Percentiles rank a stretch among this genome's conserved stretches.
Conservation (phyloP, 192 early-diverging fungal species). For the Podila epigama region DNA sequence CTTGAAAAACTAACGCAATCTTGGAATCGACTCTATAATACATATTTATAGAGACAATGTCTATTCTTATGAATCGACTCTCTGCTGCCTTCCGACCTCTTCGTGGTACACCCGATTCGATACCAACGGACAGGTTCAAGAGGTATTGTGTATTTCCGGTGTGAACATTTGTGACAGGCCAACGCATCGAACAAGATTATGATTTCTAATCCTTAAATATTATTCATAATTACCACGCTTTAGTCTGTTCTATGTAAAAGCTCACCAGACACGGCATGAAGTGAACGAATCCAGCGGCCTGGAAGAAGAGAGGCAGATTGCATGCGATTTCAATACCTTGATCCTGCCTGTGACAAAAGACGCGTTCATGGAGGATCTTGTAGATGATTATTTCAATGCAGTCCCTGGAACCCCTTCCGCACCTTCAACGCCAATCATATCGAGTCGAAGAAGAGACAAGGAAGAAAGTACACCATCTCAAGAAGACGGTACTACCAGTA, state of each 20-base stretch:
- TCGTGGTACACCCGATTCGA: slow-evolving; percentile 5
- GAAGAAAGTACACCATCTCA: no score
- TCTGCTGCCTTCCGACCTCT: slow-evolving; percentile 64
- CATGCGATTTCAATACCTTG: slow-evolving; percentile 57
- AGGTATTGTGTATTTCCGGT: slow-evolving; percentile 8
- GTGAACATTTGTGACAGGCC: not conserved
- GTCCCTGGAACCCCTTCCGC: not conserved
- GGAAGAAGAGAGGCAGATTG: slow-evolving; percentile 38
- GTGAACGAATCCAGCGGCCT: slow-evolving; percentile 43
- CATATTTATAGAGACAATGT: slow-evolving; percentile 69
- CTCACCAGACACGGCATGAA: slow-evolving; percentile 50
- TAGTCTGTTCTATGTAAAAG: slow-evolving; percentile 62
- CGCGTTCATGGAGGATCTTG: slow-evolving; percentile 58
- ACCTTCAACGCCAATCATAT: not conserved
- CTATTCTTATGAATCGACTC: slow-evolving; percentile 67
- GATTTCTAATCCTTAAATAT: not conserved
- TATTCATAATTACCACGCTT: no score
- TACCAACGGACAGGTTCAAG: slow-evolving; percentile 34
- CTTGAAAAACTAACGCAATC: not conserved
- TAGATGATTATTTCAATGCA: slow-evolving; percentile 67
- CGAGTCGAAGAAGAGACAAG: no score
- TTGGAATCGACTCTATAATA: no score
- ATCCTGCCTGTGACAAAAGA: slow-evolving; percentile 58
- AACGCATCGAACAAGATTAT: not conserved
- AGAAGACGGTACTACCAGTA: not conserved